Evolutionary conservation across 148 eudicot genomes (phyloP), one percentile per base, ranked within the genome.

Genomic region (Rhododendron henanense): DNA sequence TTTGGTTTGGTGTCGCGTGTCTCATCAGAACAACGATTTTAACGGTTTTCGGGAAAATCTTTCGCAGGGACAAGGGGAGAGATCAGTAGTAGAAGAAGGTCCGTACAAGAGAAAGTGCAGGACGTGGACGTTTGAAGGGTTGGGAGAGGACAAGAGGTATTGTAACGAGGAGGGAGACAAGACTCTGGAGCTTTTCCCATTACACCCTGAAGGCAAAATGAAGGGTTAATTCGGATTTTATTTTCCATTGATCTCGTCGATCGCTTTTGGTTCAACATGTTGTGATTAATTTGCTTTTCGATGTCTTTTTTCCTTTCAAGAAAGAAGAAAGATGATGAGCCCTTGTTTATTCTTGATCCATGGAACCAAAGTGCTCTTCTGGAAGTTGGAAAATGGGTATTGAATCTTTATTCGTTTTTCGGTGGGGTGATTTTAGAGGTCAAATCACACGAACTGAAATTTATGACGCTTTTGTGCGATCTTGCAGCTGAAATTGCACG

Each of bases 101-200:
- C 90, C 94, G 48, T 89, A 89, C 92, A 96, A 96, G 92, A 92
- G 94, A 71, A 96, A 94, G 87, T 89, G 94, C 61, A 84, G 90
- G 78, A 89, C 89, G 5, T 95, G 98, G 97, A 75, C 90, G 83
- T 93, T 94, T 84, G 94, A 95, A 82, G 65, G 86, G 59, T 59
- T 83, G 14, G 90, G 91, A 33, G 90, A 88, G 23, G 88, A 89
- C 6, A 73, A 75, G 73, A 88, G 81, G 75, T 51, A 78, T 39
- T 82, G 57, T 67, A 88, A 79, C 37, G 88, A 90, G 48, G 93
- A 82, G 53, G 94, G 86, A 84, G 90, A 92, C 84, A 92, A 90
- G 86, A 96, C 98, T 83, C 93, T 96, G 47, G 92, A 96, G 88
- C 95, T 96, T 81, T 96, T 96, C 89, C 98, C 98, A 79, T 88